Percentiles rank a stretch among this genome's conserved stretches.
Conservation (phyloP, 805 yeast species). For the Lachancea quebecensis region DNA sequence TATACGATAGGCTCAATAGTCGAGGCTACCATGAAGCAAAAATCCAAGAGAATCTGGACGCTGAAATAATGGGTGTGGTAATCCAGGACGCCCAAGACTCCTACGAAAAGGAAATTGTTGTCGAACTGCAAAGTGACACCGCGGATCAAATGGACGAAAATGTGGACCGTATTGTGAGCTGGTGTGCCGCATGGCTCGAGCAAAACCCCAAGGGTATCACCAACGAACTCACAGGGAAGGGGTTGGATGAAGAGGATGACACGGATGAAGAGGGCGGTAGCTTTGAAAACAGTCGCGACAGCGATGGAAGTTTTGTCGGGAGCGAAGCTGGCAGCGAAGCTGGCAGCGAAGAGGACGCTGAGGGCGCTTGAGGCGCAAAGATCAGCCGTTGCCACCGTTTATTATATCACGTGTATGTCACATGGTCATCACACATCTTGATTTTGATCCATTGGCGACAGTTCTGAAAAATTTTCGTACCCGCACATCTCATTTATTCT, state of each 20-base stretch:
- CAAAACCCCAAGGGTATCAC: conserved; percentile 59
- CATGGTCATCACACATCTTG: no score
- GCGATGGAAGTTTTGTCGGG: no score
- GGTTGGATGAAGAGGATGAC: conserved; percentile 10
- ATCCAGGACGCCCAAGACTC: conserved; percentile 79
- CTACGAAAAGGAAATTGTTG: conserved; percentile 73
- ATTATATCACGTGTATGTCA: no score
- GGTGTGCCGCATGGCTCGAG: conserved; percentile 70
- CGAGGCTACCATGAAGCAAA: conserved; percentile 78
- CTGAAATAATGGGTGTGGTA: conserved; percentile 93
- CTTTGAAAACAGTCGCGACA: no score
- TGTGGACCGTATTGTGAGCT: conserved; percentile 62
- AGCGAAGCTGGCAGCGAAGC: no score
- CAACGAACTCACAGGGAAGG: conserved; percentile 33
- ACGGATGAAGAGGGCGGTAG: not conserved
- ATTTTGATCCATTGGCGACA: no score
- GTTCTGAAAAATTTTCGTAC: not conserved
- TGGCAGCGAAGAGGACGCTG: conserved; percentile 10
- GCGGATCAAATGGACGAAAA: conserved; percentile 79
- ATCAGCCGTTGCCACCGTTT: not conserved
- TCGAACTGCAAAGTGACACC: conserved; percentile 66
- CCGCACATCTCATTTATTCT: not conserved
- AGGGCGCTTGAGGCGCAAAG: conserved; percentile 7
- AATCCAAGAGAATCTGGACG: conserved; percentile 86
- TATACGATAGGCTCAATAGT: conserved; percentile 67